Evolutionary conservation across 1,284 basidiomycete species (phyloP).

Genomic region (Leccinum variabile): DNA sequence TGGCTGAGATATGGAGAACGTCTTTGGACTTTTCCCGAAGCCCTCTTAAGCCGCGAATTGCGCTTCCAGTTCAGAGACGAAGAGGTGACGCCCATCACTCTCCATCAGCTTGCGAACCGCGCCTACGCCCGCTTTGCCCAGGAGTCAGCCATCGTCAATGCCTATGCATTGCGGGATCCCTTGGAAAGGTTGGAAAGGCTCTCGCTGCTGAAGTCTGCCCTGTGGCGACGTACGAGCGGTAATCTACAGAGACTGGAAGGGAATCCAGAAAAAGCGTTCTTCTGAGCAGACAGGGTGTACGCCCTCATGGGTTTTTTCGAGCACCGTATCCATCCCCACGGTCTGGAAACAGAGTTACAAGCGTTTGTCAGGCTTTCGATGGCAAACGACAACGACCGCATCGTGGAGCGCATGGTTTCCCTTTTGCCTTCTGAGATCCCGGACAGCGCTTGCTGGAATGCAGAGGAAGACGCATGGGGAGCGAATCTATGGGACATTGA

Average conservation of each 20-base stretch:
- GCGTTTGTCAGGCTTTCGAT: constrained; percentile 29
- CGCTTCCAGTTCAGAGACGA: constrained; percentile 17
- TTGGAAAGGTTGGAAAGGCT: constrained; percentile 31
- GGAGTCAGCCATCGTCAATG: constrained; percentile 30
- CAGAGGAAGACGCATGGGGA: constrained; percentile 23
- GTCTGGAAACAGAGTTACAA: constrained; percentile 25
- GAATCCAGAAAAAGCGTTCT: background rate
- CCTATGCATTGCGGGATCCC: constrained; percentile 25
- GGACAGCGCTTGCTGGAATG: constrained; percentile 19
- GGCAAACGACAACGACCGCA: constrained; percentile 30
- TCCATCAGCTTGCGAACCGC: constrained; percentile 27
- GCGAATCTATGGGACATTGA: constrained; percentile 31
- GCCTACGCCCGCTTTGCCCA: constrained; percentile 21
- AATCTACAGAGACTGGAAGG: background rate
- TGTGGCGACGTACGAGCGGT: constrained; percentile 25
- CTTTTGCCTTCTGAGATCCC: constrained; percentile 15
- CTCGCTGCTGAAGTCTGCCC: constrained; percentile 23
- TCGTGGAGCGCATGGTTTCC: constrained; percentile 30
- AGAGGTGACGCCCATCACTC: constrained; percentile 22
- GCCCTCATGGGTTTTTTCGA: constrained; percentile 33
- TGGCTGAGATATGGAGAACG: constrained; percentile 28
- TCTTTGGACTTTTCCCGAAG: constrained; percentile 33
- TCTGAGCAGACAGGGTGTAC: constrained; percentile 28
- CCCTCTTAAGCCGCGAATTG: constrained; percentile 23
- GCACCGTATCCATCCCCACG: constrained; percentile 28